These are phyloP conservation scores for Ormosia emarginata DNA, from an alignment of 306 rosid species.

Conservation along the genomic window DNA sequence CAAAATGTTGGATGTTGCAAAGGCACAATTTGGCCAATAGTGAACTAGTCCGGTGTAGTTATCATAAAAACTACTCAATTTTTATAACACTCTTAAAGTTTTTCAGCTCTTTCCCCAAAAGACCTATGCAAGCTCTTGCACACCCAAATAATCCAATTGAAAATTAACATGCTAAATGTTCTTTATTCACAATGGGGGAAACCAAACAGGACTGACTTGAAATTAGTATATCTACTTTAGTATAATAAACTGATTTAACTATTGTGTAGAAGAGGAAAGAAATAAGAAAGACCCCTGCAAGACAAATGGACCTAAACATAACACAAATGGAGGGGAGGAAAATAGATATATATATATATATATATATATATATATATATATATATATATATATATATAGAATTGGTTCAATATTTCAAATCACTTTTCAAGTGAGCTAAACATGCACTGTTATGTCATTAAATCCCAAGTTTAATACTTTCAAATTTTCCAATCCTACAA, in stretches of 20 bases:
- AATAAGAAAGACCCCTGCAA: not conserved
- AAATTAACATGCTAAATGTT: not conserved
- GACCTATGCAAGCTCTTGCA: not conserved
- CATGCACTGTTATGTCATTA: constrained; percentile 21
- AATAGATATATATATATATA: too few relatives aligned
- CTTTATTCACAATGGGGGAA: not conserved
- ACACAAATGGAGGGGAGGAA: too few relatives aligned
- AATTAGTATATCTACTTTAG: not conserved
- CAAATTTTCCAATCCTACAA: constrained; percentile 66
- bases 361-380: too few relatives aligned
- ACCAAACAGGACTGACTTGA: not conserved
- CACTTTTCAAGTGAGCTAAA: too few relatives aligned
- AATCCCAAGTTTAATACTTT: constrained; percentile 78
- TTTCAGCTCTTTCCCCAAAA: not conserved
- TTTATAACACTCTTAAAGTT: not conserved
- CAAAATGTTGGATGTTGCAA: not conserved
- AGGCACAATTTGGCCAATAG: not conserved
- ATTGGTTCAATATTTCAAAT: too few relatives aligned
- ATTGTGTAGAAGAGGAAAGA: not conserved
- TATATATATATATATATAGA: too few relatives aligned
- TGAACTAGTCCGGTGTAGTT: not conserved
- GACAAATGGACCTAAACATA: not conserved
- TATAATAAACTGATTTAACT: not conserved
- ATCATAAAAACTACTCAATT: not conserved
- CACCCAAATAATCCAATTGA: not conserved